These are phyloP conservation scores for Candida glucosophila DNA, from an alignment of 1,139 yeast species.

Conservation along the genomic window DNA sequence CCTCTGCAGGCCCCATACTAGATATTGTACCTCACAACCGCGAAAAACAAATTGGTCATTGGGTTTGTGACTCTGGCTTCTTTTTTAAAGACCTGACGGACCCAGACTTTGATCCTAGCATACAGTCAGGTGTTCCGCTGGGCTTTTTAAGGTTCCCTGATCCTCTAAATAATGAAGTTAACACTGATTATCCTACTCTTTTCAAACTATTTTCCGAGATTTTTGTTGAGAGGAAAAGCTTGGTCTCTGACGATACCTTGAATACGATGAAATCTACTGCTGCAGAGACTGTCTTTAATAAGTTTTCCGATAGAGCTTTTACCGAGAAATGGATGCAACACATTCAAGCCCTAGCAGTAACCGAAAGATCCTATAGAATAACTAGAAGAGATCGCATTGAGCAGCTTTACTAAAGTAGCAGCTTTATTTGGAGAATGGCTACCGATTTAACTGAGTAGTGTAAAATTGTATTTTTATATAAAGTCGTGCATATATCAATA, in stretches of 20 bases:
- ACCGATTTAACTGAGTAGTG: background rate
- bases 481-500: slow-evolving; percentile 3
- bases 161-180: slow-evolving; percentile 7
- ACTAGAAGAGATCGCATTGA: slow-evolving; percentile 30
- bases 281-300: slow-evolving; percentile 37
- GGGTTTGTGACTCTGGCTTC: slow-evolving; percentile 54
- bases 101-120: slow-evolving; percentile 49
- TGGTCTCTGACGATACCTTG: slow-evolving; percentile 28
- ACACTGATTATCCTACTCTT: slow-evolving; percentile 32
- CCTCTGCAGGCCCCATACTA: slow-evolving; percentile 82
- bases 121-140: slow-evolving; percentile 7
- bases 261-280: slow-evolving; percentile 44
- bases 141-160: slow-evolving; percentile 11
- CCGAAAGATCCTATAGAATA: slow-evolving; percentile 33
- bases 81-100: slow-evolving; percentile 53
- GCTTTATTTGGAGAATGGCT: too few species aligned
- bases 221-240: slow-evolving; percentile 29
- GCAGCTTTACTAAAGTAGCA: slow-evolving; percentile 22
- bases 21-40: slow-evolving; percentile 55
- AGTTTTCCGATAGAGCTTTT: slow-evolving; percentile 66
- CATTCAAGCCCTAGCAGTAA: slow-evolving; percentile 24
- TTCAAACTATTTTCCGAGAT: slow-evolving; percentile 26
- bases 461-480: slow-evolving; percentile 1
- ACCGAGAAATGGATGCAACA: slow-evolving; percentile 48
- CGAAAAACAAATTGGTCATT: slow-evolving; percentile 10